Evolutionary conservation across 805 yeast species (phyloP), one percentile per base, ranked within the genome.

Genomic region (Lipomyces sp.): DNA sequence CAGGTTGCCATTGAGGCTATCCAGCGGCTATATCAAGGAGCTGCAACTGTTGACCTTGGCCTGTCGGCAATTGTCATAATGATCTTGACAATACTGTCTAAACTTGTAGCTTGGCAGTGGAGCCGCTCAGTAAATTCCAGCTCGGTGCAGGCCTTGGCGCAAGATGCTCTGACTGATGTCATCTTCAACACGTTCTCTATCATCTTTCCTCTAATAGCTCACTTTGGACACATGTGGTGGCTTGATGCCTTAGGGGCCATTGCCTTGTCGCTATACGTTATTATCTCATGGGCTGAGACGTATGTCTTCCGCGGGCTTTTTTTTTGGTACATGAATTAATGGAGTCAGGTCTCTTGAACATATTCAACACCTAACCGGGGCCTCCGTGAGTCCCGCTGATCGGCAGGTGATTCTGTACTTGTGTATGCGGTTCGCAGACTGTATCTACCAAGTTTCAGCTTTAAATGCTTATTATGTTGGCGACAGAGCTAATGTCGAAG

Each of bases 391-490:
- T 42, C 82, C 82, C 1, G 81, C 80, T 53, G 91, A 89, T 71
- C 84, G 87, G 66, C 87, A 87, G 75, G 86, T 87, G 59, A 82
- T 90, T 4, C 77, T 90, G 24, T 90, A 90, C 73, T 76, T 90
- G 70, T 87, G 90, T 63, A 78, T 81, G 72, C 79, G 95, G 60
- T 90, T 89, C 75, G 88, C 94, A 0, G 88, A 85, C 62, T 83
- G 86, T 37, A 87, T 90, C 71, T 77, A 83, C 63, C 85, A 83
- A 62, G 84, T 90, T 66, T 89, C 90, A 18, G 84, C 87, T 10
- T 82, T 88, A 69, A 86, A 86, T 71, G 89, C 87, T 33, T 90
- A 90, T 74, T 93, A 90, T 73, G 90, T 87, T 24, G 96, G 96
- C 1, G 96, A 90, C 76, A 80, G 87, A 50, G 78, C 89, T 58